phyloP scores from a whole-genome alignment of 768 basidiomycete genomes.

The Suillus brevipes region DNA sequence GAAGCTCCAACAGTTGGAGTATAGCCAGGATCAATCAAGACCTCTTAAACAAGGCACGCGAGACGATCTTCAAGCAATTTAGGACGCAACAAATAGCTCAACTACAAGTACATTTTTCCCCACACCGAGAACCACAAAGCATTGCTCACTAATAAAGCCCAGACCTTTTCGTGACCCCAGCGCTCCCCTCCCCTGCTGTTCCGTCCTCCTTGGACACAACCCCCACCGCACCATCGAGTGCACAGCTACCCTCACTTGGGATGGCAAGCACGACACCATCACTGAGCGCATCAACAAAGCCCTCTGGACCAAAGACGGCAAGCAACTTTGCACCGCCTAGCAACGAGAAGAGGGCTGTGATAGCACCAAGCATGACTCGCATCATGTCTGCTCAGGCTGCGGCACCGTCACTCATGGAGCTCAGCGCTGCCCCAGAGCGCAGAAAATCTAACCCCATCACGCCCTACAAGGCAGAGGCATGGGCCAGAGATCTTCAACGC shows the following conservation, averaged over 20 bases:
- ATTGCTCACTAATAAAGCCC: not conserved
- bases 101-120: too few species aligned
- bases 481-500: too few species aligned
- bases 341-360: conserved; percentile 3
- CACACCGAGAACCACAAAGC: too few species aligned
- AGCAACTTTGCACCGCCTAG: conserved; percentile 11
- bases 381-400: conserved; percentile 17
- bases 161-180: not conserved
- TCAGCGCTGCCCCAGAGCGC: conserved; percentile 9
- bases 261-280: conserved; percentile 16
- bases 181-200: conserved; percentile 20
- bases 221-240: conserved; percentile 28
- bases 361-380: not conserved
- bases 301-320: conserved; percentile 19
- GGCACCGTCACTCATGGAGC: conserved; percentile 7
- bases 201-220: conserved; percentile 36
- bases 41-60: not conserved
- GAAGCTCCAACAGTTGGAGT: not conserved
- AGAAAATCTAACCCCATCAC: conserved; percentile 3
- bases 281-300: not conserved
- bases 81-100: not conserved
- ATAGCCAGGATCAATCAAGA: conserved; percentile 5
- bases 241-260: conserved; percentile 20
- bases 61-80: not conserved
- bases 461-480: too few species aligned